phyloP scores from a whole-genome alignment of 495 filamentous ascomycete genomes.

The Tuber magnatum region DNA sequence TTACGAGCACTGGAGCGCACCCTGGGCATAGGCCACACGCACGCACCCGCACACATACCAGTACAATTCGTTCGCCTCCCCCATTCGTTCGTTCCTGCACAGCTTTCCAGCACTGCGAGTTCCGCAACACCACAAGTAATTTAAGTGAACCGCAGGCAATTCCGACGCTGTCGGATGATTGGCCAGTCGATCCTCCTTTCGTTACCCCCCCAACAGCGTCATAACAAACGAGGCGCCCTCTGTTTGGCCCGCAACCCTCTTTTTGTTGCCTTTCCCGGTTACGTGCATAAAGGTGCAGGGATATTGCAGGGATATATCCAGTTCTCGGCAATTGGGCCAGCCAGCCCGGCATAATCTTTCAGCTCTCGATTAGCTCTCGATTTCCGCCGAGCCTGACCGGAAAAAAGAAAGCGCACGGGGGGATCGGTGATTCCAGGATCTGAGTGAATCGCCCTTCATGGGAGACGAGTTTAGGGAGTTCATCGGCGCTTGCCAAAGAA shows the following conservation, averaged over 20 bases:
- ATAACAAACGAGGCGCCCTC: slow-evolving; percentile 17
- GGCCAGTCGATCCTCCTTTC: slow-evolving; percentile 10
- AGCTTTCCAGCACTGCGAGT: neutral
- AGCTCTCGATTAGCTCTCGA: neutral
- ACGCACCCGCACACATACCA: too few species aligned
- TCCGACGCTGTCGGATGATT: slow-evolving; percentile 8
- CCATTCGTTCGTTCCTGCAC: neutral
- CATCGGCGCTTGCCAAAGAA: neutral
- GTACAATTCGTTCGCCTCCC: slow-evolving; percentile 4
- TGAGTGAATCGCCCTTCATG: neutral
- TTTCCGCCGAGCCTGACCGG: neutral
- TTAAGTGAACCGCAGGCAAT: slow-evolving; percentile 9
- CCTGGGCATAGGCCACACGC: neutral
- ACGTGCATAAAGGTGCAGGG: neutral
- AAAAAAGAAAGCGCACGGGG: neutral
- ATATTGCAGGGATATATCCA: neutral
- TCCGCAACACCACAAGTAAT: neutral
- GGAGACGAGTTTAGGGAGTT: neutral
- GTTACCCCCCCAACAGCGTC: slow-evolving; percentile 21
- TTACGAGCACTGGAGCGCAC: neutral
- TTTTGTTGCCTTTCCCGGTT: neutral
- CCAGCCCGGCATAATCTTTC: neutral
- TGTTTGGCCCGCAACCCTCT: slow-evolving; percentile 6
- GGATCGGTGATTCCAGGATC: neutral
- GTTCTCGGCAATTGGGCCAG: neutral